Conservation (phyloP, 768 basidiomycete species). For the Xerocomellus intermedius region DNA sequence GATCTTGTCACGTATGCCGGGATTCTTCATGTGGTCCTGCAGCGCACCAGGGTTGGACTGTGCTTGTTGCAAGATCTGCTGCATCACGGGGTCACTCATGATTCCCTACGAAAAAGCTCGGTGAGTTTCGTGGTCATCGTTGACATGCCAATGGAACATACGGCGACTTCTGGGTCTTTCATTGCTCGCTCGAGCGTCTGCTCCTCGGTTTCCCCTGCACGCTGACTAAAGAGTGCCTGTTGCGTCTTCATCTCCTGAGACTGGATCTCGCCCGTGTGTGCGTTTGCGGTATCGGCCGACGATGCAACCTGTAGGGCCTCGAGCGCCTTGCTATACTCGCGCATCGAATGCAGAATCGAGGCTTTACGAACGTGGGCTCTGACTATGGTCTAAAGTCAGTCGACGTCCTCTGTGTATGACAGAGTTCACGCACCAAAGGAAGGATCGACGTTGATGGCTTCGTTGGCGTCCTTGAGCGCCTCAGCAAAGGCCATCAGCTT, state of each 20-base stretch:
- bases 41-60: constrained; percentile 86
- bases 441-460: constrained; percentile 90
- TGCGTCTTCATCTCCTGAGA: constrained; percentile 79
- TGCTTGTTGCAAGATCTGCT: constrained; percentile 91
- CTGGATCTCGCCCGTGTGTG: constrained; percentile 82
- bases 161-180: constrained; percentile 95
- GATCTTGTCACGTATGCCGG: constrained; percentile 75
- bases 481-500: constrained; percentile 93
- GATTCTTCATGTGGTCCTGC: constrained; percentile 96
- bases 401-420: neutral
- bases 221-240: constrained; percentile 73
- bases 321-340: constrained; percentile 84
- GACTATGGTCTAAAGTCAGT: constrained; percentile 39
- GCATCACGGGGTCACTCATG: constrained; percentile 91
- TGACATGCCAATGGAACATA: constrained; percentile 39
- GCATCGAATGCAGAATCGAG: constrained; percentile 83
- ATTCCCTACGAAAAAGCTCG: constrained; percentile 51
- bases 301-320: constrained; percentile 77
- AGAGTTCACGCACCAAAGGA: constrained; percentile 58
- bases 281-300: constrained; percentile 74
- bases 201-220: constrained; percentile 85
- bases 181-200: constrained; percentile 91
- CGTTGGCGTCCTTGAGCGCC: constrained; percentile 92
- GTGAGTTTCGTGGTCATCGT: constrained; percentile 4
- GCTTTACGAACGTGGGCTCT: constrained; percentile 96